A percentile compares a stretch with the other conserved stretches of the same genome.
These are phyloP conservation scores for Petunia axillaris DNA, from an alignment of 257 asterid species.

Conservation along the genomic window DNA sequence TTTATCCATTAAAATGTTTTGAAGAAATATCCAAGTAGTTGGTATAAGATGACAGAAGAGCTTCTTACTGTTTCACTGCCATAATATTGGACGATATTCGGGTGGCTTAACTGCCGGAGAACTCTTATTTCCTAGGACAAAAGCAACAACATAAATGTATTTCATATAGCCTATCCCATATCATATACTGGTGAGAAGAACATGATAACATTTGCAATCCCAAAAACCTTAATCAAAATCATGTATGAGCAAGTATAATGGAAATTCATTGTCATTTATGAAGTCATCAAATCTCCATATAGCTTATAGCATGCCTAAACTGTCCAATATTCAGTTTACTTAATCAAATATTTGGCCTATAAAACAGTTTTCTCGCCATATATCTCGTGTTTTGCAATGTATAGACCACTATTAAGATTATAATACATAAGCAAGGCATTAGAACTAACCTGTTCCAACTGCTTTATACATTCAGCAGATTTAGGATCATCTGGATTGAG, in stretches of 20 bases:
- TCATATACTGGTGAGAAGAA: neutral
- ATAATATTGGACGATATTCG: slow-evolving; percentile 79
- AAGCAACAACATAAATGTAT: slow-evolving; percentile 29
- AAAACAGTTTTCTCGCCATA: neutral
- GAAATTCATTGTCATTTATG: neutral
- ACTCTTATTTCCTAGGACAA: slow-evolving; percentile 70
- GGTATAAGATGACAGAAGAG: neutral
- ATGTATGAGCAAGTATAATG: neutral
- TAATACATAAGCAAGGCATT: slow-evolving; percentile 22
- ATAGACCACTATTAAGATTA: neutral
- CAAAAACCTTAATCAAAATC: neutral
- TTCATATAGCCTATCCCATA: neutral
- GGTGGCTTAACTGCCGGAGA: slow-evolving; percentile 76
- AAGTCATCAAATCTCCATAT: neutral
- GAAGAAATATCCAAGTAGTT: neutral
- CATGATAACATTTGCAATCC: neutral
- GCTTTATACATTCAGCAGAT: slow-evolving; percentile 64
- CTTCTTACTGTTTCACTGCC: slow-evolving; percentile 80
- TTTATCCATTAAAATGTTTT: neutral
- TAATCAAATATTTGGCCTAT: neutral
- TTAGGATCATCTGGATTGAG: slow-evolving; percentile 70
- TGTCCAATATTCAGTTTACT: neutral
- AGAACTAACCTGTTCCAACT: slow-evolving; percentile 74
- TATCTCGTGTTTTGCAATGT: neutral
- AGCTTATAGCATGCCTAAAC: neutral